These are phyloP conservation scores for Flammula alnicola DNA, from an alignment of 1,284 basidiomycete species.

Conservation along the genomic window DNA sequence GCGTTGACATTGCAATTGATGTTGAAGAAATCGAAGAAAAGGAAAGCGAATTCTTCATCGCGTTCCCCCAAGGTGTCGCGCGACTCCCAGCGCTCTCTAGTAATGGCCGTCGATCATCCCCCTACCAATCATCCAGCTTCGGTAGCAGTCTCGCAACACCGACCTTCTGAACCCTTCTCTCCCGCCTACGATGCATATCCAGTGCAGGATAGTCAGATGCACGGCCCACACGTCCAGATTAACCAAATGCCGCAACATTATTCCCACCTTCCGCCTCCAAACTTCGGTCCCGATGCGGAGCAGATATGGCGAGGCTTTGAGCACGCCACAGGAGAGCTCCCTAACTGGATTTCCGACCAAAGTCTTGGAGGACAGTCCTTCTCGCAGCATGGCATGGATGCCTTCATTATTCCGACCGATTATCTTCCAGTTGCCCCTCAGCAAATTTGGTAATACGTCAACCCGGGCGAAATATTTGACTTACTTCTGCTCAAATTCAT, in stretches of 20 bases:
- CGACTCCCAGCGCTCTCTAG: slow-evolving; percentile 46
- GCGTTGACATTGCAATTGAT: slow-evolving; percentile 87
- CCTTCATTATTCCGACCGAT: slow-evolving; percentile 76
- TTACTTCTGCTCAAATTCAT: slow-evolving; percentile 1
- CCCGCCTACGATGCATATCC: slow-evolving; percentile 47
- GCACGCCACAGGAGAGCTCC: slow-evolving; percentile 69
- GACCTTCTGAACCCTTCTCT: slow-evolving; percentile 46
- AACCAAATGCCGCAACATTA: slow-evolving; percentile 32
- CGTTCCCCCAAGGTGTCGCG: slow-evolving; percentile 63
- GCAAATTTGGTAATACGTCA: slow-evolving; percentile 66
- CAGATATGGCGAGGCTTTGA: slow-evolving; percentile 77
- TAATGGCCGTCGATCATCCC: slow-evolving; percentile 42
- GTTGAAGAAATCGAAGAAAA: slow-evolving; percentile 78
- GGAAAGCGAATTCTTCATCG: slow-evolving; percentile 58
- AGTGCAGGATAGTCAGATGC: slow-evolving; percentile 34
- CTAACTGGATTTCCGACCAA: slow-evolving; percentile 83
- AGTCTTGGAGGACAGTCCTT: slow-evolving; percentile 75
- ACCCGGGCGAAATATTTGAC: not conserved
- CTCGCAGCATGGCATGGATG: slow-evolving; percentile 80
- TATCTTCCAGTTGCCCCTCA: slow-evolving; percentile 64
- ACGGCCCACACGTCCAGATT: slow-evolving; percentile 26
- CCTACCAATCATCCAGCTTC: slow-evolving; percentile 25
- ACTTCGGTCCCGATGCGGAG: slow-evolving; percentile 60
- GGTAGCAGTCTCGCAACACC: slow-evolving; percentile 30
- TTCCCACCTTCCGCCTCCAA: slow-evolving; percentile 30